Conservation (phyloP, 345 rosid genomes). For the Arabidopsis suecica region DNA sequence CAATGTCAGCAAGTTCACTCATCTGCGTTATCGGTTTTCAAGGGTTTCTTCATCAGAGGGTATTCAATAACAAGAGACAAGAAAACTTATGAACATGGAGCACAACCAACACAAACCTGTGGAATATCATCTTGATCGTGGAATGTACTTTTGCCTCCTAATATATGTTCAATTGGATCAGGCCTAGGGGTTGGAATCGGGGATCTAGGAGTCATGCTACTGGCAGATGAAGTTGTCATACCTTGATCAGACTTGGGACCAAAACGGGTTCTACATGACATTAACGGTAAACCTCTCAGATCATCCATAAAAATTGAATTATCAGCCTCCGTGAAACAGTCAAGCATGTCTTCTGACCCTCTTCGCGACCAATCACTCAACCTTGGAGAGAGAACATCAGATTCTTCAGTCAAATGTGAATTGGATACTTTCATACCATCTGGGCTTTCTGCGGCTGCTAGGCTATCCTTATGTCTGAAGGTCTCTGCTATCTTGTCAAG, state of each 20-base stretch:
- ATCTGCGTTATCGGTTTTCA: slow-evolving; percentile 60
- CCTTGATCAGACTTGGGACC: slow-evolving; percentile 98
- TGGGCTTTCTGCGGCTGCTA: slow-evolving; percentile 75
- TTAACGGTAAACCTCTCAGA: slow-evolving; percentile 85
- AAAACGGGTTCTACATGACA: slow-evolving; percentile 96
- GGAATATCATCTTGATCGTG: slow-evolving; percentile 85
- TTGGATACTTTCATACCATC: slow-evolving; percentile 88
- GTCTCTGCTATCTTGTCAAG: slow-evolving; percentile 92
- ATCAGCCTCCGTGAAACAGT: slow-evolving; percentile 90
- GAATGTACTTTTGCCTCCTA: slow-evolving; percentile 83
- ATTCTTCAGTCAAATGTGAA: slow-evolving; percentile 87
- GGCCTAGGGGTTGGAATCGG: slow-evolving; percentile 91
- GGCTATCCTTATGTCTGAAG: slow-evolving; percentile 75
- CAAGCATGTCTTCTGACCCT: slow-evolving; percentile 99
- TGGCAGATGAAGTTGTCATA: slow-evolving; percentile 96
- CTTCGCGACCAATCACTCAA: slow-evolving; percentile 96
- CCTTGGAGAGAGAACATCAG: slow-evolving; percentile 88
- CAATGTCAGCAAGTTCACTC: slow-evolving; percentile 97
- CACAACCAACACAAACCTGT: slow-evolving; percentile 62
- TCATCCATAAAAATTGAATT: slow-evolving; percentile 84
- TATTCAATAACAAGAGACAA: slow-evolving; percentile 14
- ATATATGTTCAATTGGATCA: slow-evolving; percentile 83
- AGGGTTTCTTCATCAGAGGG: slow-evolving; percentile 32
- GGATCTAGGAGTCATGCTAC: slow-evolving; percentile 99
- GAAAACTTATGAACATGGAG: slow-evolving; percentile 11